phyloP scores from a whole-genome alignment of 2,329 filamentous ascomycete species.

The Blastomyces parvus region DNA sequence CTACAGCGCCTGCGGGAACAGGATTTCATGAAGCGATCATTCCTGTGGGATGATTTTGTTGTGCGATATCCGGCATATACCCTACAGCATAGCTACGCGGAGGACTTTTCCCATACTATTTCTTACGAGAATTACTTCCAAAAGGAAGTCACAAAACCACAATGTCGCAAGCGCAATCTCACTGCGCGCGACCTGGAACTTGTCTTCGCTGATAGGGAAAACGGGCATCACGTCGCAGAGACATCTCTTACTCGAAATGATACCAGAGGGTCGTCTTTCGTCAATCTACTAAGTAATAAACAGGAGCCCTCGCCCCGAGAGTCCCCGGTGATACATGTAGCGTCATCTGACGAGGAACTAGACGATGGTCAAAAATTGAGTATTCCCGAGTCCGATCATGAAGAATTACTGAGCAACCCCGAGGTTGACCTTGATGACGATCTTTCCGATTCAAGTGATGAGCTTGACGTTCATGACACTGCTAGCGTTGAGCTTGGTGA shows the following conservation, averaged over 20 bases:
- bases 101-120: background rate
- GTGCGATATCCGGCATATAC: constrained; percentile 31
- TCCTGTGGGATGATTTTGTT: constrained; percentile 40
- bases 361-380: background rate
- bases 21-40: constrained; percentile 27
- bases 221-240: background rate
- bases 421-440: constrained; percentile 5
- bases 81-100: background rate
- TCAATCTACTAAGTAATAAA: background rate
- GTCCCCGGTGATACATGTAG: background rate
- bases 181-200: constrained; percentile 24
- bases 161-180: constrained; percentile 31
- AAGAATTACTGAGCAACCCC: constrained; percentile 2
- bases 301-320: background rate
- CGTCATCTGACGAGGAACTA: background rate
- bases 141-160: constrained; percentile 23
- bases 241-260: background rate
- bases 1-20: constrained; percentile 25
- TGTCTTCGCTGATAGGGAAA: constrained; percentile 22
- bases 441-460: background rate
- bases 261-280: background rate
- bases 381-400: background rate
- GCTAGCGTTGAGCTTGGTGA: constrained; percentile 33
- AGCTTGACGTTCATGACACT: constrained; percentile 23
- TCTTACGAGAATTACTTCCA: constrained; percentile 35